phyloP scores from a whole-genome alignment of 1,284 basidiomycete species.

The Tylopilus orsonianus region DNA sequence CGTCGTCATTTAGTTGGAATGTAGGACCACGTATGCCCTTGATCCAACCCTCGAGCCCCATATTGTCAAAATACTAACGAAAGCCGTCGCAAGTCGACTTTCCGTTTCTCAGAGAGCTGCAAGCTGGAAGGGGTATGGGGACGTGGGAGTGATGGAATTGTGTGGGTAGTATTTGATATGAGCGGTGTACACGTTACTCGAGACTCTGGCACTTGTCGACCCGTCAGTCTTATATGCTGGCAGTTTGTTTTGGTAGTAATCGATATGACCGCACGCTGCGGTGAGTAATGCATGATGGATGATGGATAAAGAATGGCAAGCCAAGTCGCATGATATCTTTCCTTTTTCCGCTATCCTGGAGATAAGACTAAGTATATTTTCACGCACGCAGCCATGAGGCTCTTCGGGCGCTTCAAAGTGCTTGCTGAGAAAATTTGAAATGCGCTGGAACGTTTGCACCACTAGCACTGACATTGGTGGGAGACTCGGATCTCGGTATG shows the following conservation, averaged over 20 bases:
- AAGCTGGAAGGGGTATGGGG: background rate
- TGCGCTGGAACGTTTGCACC: background rate
- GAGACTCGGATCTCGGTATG: too few relatives aligned
- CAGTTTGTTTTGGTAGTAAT: background rate
- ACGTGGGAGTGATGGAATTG: background rate
- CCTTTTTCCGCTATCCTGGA: background rate
- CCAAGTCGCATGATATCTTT: too few relatives aligned
- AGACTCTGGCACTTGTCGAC: background rate
- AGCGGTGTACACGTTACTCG: conserved; percentile 2
- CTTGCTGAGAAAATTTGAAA: too few relatives aligned
- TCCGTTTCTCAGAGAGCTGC: background rate
- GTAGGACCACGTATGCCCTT: background rate
- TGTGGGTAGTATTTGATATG: background rate
- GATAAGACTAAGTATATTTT: background rate
- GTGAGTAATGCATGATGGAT: background rate
- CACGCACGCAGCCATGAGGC: background rate
- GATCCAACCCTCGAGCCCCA: background rate
- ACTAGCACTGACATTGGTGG: too few relatives aligned
- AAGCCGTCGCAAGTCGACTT: background rate
- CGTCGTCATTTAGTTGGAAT: conserved; percentile 3
- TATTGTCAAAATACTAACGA: background rate
- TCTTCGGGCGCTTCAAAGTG: too few relatives aligned
- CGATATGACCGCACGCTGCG: background rate
- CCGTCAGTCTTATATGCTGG: background rate
- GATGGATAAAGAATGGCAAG: background rate